phyloP scores from a whole-genome alignment of 768 basidiomycete species.

The Lactifluus piperatus region DNA sequence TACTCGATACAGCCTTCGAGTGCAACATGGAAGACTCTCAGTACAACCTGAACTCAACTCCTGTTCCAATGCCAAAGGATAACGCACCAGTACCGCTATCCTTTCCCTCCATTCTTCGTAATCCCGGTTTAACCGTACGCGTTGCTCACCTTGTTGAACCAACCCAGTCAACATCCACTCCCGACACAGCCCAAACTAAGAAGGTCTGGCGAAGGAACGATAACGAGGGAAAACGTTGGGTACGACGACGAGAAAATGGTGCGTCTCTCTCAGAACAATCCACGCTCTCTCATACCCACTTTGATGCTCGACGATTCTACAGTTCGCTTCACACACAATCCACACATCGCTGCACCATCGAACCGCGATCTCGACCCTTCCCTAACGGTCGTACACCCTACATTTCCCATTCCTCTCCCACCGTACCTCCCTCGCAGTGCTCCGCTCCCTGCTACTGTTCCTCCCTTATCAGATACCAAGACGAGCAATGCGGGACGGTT shows the following conservation, averaged over 20 bases:
- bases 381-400: conserved; percentile 37
- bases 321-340: conserved; percentile 69
- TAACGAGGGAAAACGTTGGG: conserved; percentile 72
- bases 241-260: conserved; percentile 74
- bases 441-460: conserved; percentile 37
- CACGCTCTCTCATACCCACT: not conserved
- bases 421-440: conserved; percentile 55
- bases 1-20: no score
- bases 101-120: conserved; percentile 62
- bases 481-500: conserved; percentile 69
- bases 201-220: conserved; percentile 43
- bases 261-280: conserved; percentile 20
- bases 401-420: conserved; percentile 74
- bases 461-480: conserved; percentile 33
- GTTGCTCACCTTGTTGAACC: conserved; percentile 41
- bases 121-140: conserved; percentile 42
- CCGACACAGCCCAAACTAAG: conserved; percentile 23
- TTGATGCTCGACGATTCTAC: not conserved
- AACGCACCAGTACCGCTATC: conserved; percentile 45
- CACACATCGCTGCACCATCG: conserved; percentile 58
- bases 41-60: no score
- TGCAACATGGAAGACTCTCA: no score
- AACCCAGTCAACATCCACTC: not conserved
- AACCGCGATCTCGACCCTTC: conserved; percentile 44
- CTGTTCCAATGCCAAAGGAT: no score